phyloP scores from a whole-genome alignment of 2,329 filamentous ascomycete genomes.

The Cladosporium phlei region DNA sequence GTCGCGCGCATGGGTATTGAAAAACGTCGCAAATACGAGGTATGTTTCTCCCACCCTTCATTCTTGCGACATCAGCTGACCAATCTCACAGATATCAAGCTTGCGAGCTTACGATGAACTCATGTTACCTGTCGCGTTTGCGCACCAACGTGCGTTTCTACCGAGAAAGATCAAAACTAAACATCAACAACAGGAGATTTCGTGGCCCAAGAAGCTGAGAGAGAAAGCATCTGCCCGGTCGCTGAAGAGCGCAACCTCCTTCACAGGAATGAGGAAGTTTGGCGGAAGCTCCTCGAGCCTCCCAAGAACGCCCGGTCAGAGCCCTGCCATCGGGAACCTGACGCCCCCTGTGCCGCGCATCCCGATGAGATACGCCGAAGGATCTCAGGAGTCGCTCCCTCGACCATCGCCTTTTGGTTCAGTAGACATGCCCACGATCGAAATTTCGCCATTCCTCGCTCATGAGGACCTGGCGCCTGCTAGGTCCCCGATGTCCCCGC shows the following conservation, averaged over 20 bases:
- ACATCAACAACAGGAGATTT: background rate
- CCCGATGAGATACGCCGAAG: background rate
- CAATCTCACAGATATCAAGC: background rate
- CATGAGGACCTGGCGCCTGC: background rate
- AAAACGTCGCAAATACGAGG: background rate
- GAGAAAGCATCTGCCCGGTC: constrained; percentile 5
- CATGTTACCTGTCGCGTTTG: background rate
- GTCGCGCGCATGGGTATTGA: constrained; percentile 2
- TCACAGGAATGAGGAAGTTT: background rate
- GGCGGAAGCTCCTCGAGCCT: background rate
- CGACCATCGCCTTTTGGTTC: no score
- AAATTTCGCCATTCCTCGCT: constrained; percentile 5
- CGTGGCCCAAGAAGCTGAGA: constrained; percentile 6
- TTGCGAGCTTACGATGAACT: constrained; percentile 8
- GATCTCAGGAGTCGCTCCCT: background rate
- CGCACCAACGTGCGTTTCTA: background rate
- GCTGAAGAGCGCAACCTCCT: background rate
- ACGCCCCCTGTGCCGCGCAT: constrained; percentile 7
- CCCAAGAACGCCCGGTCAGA: background rate
- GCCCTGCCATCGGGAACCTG: background rate
- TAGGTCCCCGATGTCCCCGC: background rate
- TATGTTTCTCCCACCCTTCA: background rate
- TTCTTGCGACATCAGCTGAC: background rate
- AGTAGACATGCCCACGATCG: no score
- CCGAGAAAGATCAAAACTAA: background rate